Conservation (phyloP, 1,139 yeast species). For the Nakaseomyces nivariensis region DNA sequence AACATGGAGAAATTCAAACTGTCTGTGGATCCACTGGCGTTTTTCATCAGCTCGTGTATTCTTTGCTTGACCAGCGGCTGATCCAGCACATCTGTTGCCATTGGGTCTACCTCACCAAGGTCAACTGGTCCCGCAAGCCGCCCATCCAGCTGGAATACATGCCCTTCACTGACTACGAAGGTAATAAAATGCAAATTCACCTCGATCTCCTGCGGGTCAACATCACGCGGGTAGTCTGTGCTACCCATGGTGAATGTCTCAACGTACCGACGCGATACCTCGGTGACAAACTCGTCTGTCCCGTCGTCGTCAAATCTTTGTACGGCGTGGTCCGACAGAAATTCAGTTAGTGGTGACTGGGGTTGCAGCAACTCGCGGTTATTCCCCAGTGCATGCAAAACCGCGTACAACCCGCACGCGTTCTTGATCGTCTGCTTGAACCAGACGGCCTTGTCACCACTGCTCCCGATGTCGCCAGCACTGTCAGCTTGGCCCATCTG, state of each 20-base stretch:
- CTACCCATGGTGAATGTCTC: constrained; percentile 43
- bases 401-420: constrained; percentile 89
- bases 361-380: constrained; percentile 18
- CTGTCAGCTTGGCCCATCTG: constrained; percentile 10
- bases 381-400: constrained; percentile 67
- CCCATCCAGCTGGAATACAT: constrained; percentile 80
- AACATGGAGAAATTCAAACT: constrained; percentile 55
- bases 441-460: constrained; percentile 39
- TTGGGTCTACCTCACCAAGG: constrained; percentile 38
- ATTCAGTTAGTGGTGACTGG: neutral
- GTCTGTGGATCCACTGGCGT: constrained; percentile 45
- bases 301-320: constrained; percentile 45
- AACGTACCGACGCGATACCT: constrained; percentile 15
- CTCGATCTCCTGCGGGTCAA: constrained; percentile 48
- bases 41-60: constrained; percentile 55
- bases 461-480: no score
- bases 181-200: constrained; percentile 72
- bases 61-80: constrained; percentile 43
- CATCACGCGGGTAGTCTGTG: constrained; percentile 70
- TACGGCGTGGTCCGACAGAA: neutral
- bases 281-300: constrained; percentile 23
- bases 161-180: constrained; percentile 50
- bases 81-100: constrained; percentile 41
- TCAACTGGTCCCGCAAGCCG: constrained; percentile 61
- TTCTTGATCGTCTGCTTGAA: constrained; percentile 75